A percentile compares a stretch with the other conserved stretches of the same genome.
These are phyloP conservation scores for Nemania sp. DNA, from an alignment of 2,329 filamentous ascomycete genomes.

Conservation along the genomic window DNA sequence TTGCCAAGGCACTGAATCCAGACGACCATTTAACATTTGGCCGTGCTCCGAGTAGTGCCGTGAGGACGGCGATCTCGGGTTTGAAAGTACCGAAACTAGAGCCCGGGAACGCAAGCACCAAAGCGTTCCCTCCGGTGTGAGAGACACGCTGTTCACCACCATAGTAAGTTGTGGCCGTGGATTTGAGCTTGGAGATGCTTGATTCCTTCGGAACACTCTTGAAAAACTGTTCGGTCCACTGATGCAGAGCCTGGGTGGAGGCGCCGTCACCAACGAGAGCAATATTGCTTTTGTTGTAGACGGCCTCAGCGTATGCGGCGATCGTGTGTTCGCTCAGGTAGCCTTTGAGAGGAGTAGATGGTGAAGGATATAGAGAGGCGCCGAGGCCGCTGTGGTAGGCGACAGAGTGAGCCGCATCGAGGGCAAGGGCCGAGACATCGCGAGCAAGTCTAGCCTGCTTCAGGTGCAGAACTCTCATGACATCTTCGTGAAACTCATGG, in stretches of 20 bases:
- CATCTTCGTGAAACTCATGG: constrained; percentile 88
- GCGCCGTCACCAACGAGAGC: constrained; percentile 90
- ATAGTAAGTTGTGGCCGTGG: constrained; percentile 78
- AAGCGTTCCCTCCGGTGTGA: constrained; percentile 74
- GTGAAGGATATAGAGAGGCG: constrained; percentile 71
- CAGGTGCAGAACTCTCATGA: constrained; percentile 74
- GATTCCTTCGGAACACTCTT: constrained; percentile 63
- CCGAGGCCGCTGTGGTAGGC: constrained; percentile 77
- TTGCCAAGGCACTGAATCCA: constrained; percentile 87
- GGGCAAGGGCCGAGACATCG: constrained; percentile 67
- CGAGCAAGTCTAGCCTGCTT: constrained; percentile 74
- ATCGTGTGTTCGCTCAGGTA: constrained; percentile 80
- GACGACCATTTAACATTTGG: constrained; percentile 93
- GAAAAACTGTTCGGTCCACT: constrained; percentile 96
- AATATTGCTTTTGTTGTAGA: constrained; percentile 88
- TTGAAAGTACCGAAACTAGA: constrained; percentile 82
- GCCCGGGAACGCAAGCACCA: constrained; percentile 92
- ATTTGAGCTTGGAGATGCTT: constrained; percentile 58
- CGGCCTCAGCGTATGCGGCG: constrained; percentile 73
- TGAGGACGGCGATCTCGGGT: constrained; percentile 85
- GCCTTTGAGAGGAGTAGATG: constrained; percentile 71
- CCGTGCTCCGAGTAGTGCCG: constrained; percentile 85
- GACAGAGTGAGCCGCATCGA: constrained; percentile 75
- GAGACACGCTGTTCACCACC: constrained; percentile 92
- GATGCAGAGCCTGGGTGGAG: constrained; percentile 72